Base-by-base conservation (phyloP, 2,329 filamentous ascomycete species). In the Ceratocystiopsis brevicomis region DNA sequence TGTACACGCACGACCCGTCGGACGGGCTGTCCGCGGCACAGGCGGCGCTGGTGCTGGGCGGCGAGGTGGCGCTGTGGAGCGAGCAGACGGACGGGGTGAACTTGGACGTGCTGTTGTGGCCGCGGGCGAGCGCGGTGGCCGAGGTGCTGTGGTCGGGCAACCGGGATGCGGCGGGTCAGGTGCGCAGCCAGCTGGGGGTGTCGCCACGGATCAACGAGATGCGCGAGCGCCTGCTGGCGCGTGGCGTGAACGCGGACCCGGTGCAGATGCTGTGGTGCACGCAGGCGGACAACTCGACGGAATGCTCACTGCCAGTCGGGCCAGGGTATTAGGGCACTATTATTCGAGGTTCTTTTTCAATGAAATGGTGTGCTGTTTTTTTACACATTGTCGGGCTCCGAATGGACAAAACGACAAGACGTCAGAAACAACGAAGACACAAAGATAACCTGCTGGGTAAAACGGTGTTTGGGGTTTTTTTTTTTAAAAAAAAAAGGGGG, bases 111-210 rank as follows among this genome's bases (percentile, higher is more conserved):
- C 74, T 82, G 58, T 61, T 88, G 10, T 93, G 84, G 85, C 84
- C 85, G 9, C 69, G 85, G 6, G 75, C 73, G 1, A 71, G 70
- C 42, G 83, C 81, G 0, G 81, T 78, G 0, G 81, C 71, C 21
- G 85, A 92, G 61, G 75, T 87, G 1, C 66, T 88, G 39, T 93
- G 85, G 85, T 81, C 75, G 37, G 83, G 83, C 42, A 61, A 69
- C 44, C 69, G 71, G 46, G 81, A 87, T 54, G 35, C 48, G 14
- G 68, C 64, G 3, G 81, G 81, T 2, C 60, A 71, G 55, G 85
- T 85, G 58, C 65, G 83, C 42, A 81, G 73, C 48, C 78, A 83
- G 62, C 62, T 81, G 45, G 72, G 76, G 35, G 81, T 80, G 11
- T 69, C 69, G 38, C 78, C 78, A 13, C 64, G 85, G 41, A 59